These are phyloP conservation scores for Leccinum truebloodii DNA, from an alignment of 768 basidiomycete species.

Conservation along the genomic window DNA sequence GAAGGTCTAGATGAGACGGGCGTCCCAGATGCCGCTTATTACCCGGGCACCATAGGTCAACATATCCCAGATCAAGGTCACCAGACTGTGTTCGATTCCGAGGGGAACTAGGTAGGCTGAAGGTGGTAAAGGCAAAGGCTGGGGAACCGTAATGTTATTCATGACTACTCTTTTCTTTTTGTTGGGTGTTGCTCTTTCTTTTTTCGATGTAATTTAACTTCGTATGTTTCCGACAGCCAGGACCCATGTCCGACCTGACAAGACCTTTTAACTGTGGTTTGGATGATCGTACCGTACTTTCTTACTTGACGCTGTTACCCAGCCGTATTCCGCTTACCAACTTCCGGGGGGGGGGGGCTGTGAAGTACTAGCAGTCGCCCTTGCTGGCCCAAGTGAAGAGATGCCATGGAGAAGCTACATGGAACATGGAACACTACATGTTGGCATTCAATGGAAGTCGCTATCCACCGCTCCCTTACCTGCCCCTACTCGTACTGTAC, in stretches of 20 bases:
- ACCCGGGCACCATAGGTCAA: conserved; percentile 65
- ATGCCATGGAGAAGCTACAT: no score
- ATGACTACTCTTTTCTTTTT: not conserved
- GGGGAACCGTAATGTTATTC: conserved; percentile 3
- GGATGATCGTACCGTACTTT: not conserved
- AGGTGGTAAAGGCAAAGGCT: not conserved
- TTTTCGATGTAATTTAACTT: conserved; percentile 4
- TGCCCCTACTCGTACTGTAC: no score
- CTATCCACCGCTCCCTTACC: no score
- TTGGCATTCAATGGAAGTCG: no score
- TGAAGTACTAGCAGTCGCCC: no score
- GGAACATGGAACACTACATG: no score
- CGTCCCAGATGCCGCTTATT: conserved; percentile 76
- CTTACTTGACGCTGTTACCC: not conserved
- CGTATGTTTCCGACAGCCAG: conserved; percentile 2
- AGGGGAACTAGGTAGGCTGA: conserved; percentile 35
- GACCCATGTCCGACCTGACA: not conserved
- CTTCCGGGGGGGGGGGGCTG: no score
- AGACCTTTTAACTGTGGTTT: not conserved
- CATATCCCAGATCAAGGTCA: conserved; percentile 50
- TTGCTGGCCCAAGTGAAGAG: no score
- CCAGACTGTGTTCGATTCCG: conserved; percentile 77
- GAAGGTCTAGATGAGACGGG: conserved; percentile 89
- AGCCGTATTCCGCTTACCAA: not conserved
- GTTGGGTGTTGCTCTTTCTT: not conserved